phyloP scores from a whole-genome alignment of 768 basidiomycete genomes.

The Boletus pseudo-olivaceus region DNA sequence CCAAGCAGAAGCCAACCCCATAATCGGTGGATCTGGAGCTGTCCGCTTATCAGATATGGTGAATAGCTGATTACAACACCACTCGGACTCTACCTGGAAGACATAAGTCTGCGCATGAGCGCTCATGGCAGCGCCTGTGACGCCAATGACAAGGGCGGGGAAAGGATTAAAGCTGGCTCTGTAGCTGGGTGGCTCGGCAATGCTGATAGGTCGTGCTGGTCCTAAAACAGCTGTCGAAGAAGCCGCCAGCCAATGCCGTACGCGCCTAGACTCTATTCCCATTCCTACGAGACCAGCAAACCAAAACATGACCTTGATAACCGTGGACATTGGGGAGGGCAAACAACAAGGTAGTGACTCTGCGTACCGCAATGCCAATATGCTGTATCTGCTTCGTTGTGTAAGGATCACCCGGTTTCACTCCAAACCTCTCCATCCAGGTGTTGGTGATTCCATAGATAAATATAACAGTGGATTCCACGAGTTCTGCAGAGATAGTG shows the following conservation, averaged over 20 bases:
- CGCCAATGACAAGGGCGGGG: conserved; percentile 89
- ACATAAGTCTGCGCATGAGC: conserved; percentile 87
- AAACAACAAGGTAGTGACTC: neutral
- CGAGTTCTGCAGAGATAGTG: conserved; percentile 65
- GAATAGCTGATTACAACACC: neutral
- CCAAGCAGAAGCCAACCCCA: conserved; percentile 88
- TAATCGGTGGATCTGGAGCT: conserved; percentile 85
- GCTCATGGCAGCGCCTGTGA: conserved; percentile 91
- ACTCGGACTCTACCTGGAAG: conserved; percentile 59
- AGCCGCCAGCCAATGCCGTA: conserved; percentile 72
- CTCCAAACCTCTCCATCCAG: conserved; percentile 97
- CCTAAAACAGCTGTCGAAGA: conserved; percentile 43
- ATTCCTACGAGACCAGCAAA: conserved; percentile 89
- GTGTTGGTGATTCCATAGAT: conserved; percentile 87
- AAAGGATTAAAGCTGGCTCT: conserved; percentile 83
- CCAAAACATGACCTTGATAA: conserved; percentile 80
- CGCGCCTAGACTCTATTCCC: conserved; percentile 74
- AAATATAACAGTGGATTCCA: conserved; percentile 81
- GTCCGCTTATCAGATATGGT: conserved; percentile 7
- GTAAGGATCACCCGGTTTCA: conserved; percentile 73
- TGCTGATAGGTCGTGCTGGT: conserved; percentile 22
- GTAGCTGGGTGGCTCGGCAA: conserved; percentile 72
- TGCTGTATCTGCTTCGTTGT: conserved; percentile 93
- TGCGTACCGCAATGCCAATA: conserved; percentile 80
- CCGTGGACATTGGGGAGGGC: neutral